Evolutionary conservation across 202 grass and related monocot genomes (phyloP), one percentile per base, ranked within the genome.

Genomic region (Elaeis oleifera): DNA sequence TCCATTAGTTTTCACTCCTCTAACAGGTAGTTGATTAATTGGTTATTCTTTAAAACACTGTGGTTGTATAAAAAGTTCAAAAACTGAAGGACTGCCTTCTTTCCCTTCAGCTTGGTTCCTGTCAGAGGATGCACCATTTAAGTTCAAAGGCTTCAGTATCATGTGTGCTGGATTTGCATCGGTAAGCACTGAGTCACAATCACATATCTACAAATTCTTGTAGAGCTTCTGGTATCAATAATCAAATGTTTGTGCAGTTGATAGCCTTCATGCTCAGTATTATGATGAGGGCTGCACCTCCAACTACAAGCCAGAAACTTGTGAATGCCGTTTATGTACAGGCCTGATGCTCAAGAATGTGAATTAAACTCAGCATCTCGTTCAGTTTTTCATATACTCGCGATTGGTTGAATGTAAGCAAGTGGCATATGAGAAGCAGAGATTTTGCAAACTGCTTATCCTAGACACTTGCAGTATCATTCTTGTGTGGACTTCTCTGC

Each of bases 131-230:
- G 70, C 80, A 48, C 83, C 86, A 70, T 90, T 78, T 72, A 56
- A 79, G 39, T 82, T 95, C 54, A 95, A 82, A 78, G 90, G 90
- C 60, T 90, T 95, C 67, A 95, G 90, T 59, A 55, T 95, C 50
- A 85, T 83, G 61, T 95, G 86, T 54, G 83, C 90, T 63, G 90
- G 80, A 70, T 90, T 95, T 64, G 72, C 73, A 68, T 80, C 50
- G 56, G 86, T 95, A 90, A 53, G 86, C 36, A 58, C 8, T 51
- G 9, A 44, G 11, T 1, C 2, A 44, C 36, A 44, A 36, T 31
- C 59, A 67, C n/a, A 21, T 19, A 56, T 56, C n/a, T 51, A 78
- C 17, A 25, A 44, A 13, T 49, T 32, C 6, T 17, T 13, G 19
- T 3, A n/a, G 17, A 39, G 54, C 19, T 58, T 60, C 20, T 8